phyloP scores from a whole-genome alignment of 768 basidiomycete species.

The Boletellus ananas region DNA sequence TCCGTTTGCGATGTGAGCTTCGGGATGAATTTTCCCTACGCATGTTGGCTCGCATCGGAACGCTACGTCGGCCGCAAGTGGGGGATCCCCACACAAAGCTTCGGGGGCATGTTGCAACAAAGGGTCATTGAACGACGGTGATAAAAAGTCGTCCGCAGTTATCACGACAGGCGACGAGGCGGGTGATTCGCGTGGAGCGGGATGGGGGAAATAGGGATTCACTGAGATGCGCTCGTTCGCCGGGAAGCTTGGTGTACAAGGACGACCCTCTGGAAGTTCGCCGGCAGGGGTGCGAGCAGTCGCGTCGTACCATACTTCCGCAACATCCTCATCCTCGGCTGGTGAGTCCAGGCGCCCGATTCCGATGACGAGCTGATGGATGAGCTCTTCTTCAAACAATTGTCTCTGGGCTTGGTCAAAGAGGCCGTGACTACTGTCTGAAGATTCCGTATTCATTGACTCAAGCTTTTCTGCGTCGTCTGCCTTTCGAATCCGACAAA shows the following conservation, averaged over 20 bases:
- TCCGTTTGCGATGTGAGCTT: slow-evolving; percentile 10
- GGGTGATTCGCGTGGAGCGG: slow-evolving; percentile 30
- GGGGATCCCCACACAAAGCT: slow-evolving; percentile 10
- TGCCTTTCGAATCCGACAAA: slow-evolving; percentile 63
- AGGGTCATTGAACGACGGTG: slow-evolving; percentile 12
- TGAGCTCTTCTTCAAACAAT: slow-evolving; percentile 75
- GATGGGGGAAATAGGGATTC: slow-evolving; percentile 55
- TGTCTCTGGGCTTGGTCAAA: slow-evolving; percentile 55
- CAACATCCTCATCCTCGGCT: slow-evolving; percentile 34
- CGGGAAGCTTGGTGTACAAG: slow-evolving; percentile 7
- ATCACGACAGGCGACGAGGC: slow-evolving; percentile 23
- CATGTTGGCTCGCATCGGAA: slow-evolving; percentile 17
- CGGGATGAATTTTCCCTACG: slow-evolving; percentile 7
- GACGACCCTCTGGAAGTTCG: slow-evolving; percentile 22
- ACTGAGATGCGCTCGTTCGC: slow-evolving; percentile 13
- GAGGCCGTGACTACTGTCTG: slow-evolving; percentile 35
- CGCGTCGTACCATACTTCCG: slow-evolving; percentile 32
- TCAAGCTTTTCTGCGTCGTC: slow-evolving; percentile 41
- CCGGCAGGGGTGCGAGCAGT: slow-evolving; percentile 29
- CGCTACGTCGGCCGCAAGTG: slow-evolving; percentile 8
- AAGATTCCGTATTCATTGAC: slow-evolving; percentile 32
- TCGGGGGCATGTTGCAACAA: slow-evolving; percentile 18
- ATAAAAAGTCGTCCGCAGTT: slow-evolving; percentile 12
- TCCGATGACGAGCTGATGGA: slow-evolving; percentile 85
- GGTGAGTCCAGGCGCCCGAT: slow-evolving; percentile 68